Evolutionary conservation across 1,139 yeast genomes (phyloP), one percentile per base, ranked within the genome.

Genomic region (Chernovozyma aurita): DNA sequence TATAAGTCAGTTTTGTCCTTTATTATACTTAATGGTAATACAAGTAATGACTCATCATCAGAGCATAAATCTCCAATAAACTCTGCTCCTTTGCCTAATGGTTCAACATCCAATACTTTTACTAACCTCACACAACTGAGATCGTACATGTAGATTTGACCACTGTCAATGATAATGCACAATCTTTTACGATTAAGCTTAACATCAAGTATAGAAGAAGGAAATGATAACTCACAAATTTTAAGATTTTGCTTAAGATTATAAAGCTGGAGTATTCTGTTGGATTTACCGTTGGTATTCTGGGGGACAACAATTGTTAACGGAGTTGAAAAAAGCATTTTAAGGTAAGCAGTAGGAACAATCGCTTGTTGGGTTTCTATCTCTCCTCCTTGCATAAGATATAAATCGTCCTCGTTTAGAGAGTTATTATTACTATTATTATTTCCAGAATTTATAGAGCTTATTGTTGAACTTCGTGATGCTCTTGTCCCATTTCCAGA

Each of bases 311-410:
- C 67, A 1, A 85, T 82, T 2, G 85, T 69, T 28, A 84, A 59
- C 3, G 87, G 79, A 0, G 90, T 80, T 4, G 85, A 77, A 48
- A 80, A 83, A 8, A 84, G 63, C 82, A 83, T 80, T 45, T 80
- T 81, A 18, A 78, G 70, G 2, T 73, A 60, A 37, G 34, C 16
- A 48, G 40, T 57, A 54, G 6, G 58, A 48, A 1, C 71, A 62
- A 12, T 70, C 15, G 12, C 8, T 7, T 7, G 15, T n/a, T 11
- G 5, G 13, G 9, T 42, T 30, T 2, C 36, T 34, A 12, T 44
- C 46, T 13, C 32, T 32, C 22, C 22, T 6, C 22, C 9, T 9
- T 20, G 22, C 9, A 20, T 7, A 20, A 20, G 22, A 6, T 7
- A 20, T 9, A 20, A 6, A 20, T 20, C 22, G 18, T 26, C 28